Conservation (phyloP, 2,329 filamentous ascomycete genomes). For the Gnomoniopsis smithogilvyi region DNA sequence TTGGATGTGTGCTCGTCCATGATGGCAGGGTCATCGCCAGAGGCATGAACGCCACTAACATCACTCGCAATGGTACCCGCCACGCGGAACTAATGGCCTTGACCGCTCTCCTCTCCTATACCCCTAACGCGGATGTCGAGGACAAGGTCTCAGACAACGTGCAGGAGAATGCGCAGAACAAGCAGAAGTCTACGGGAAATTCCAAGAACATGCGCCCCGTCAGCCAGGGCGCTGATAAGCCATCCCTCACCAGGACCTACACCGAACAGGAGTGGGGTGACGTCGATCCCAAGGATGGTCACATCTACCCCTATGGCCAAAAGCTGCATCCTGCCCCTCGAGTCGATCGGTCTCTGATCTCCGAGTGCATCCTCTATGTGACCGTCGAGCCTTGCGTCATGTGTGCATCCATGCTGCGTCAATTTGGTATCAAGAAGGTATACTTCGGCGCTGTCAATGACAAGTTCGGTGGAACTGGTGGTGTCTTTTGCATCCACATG, state of each 20-base stretch:
- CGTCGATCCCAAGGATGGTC: slow-evolving; percentile 51
- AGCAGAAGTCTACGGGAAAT: slow-evolving; percentile 12
- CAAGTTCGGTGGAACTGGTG: slow-evolving; percentile 93
- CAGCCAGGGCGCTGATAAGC: slow-evolving; percentile 23
- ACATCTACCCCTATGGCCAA: slow-evolving; percentile 60
- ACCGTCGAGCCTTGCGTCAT: slow-evolving; percentile 99
- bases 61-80: slow-evolving; percentile 84
- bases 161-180: slow-evolving; percentile 23
- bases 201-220: slow-evolving; percentile 15
- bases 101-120: slow-evolving; percentile 48
- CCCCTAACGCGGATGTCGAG: slow-evolving; percentile 29
- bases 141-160: neutral
- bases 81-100: slow-evolving; percentile 96
- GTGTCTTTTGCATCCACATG: slow-evolving; percentile 82
- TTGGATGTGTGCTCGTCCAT: slow-evolving; percentile 91
- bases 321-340: slow-evolving; percentile 52
- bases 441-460: slow-evolving; percentile 97
- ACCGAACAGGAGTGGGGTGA: slow-evolving; percentile 45
- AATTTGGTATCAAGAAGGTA: slow-evolving; percentile 82
- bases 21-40: slow-evolving; percentile 74
- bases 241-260: neutral
- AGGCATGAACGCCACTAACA: slow-evolving; percentile 97
- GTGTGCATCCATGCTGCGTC: slow-evolving; percentile 90
- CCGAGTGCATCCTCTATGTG: slow-evolving; percentile 79
- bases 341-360: slow-evolving; percentile 66